Base-by-base conservation (phyloP, 2,329 filamentous ascomycete genomes). In the Phialemoniopsis sp. region DNA sequence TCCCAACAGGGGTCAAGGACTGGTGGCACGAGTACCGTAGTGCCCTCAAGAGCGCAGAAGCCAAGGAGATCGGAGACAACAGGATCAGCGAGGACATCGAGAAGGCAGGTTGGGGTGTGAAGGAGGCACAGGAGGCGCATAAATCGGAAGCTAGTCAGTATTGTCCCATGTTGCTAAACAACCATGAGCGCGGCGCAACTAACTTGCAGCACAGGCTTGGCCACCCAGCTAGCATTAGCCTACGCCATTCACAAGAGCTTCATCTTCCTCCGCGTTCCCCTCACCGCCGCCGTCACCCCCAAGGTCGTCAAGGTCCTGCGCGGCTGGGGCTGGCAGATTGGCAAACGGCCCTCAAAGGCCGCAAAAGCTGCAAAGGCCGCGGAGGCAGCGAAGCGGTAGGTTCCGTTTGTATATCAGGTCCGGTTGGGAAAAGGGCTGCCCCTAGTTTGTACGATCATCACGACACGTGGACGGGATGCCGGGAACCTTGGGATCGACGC, bases 241-340 rank as follows among this genome's bases (percentile, higher is more conserved):
- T 98, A 98, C 57, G 91, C 91, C 19, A 88, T 98, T 42, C 93
- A 98, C 73, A 98, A 98, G 68, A 94, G 87, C 52, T 89, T 97
- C 62, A 96, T 98, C 55, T 95, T 98, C 63, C 63, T 97, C 49
- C 80, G 93, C n/a, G 89, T 98, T 9, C 93, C 93, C 8, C 67
- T 97, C 47, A 93, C 93, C 2, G 89, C 88, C 12, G 91, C 89
- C 3, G 74, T 97, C 28, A 89, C 88, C 8, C 93, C 93, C 2
- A 96, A 94, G 64, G 83, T 97, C n/a, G 93, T 96, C 54, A 94
- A 89, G 64, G 78, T 82, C 12, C 70, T 98, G 19, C 74, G 91
- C 47, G 76, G 80, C 12, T 95, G 91, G 89, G 93, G 93, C 5
- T 97, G 88, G 84, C 81, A 97, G 58, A 93, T 98, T 56, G 91